These are phyloP conservation scores for Mycena floridula DNA, from an alignment of 768 basidiomycete genomes.

Conservation along the genomic window DNA sequence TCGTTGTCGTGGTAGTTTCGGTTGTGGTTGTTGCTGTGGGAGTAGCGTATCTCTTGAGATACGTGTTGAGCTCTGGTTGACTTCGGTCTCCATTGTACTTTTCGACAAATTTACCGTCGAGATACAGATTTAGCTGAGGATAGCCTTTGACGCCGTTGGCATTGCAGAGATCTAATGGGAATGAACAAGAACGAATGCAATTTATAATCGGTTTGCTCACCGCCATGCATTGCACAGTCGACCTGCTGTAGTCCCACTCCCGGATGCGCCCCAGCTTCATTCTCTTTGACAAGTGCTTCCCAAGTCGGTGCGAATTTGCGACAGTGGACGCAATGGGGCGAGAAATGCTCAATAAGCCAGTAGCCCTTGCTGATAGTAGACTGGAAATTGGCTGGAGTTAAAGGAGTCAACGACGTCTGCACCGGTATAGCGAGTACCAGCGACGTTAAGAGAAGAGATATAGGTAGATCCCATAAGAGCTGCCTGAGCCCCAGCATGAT, in stretches of 20 bases:
- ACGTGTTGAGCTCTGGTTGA: constrained; percentile 47
- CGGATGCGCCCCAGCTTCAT: constrained; percentile 32
- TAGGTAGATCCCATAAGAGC: not conserved
- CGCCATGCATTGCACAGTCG: constrained; percentile 73
- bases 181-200: not conserved
- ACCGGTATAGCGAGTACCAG: not conserved
- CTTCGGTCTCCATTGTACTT: constrained; percentile 50
- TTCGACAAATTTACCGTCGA: constrained; percentile 55
- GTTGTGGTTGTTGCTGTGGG: constrained; percentile 13
- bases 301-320: constrained; percentile 76
- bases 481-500: not conserved
- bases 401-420: constrained; percentile 10
- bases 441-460: constrained; percentile 1
- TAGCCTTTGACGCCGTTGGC: constrained; percentile 65
- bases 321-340: constrained; percentile 83
- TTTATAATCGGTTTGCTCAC: constrained; percentile 32
- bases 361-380: constrained; percentile 46
- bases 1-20: constrained; percentile 4
- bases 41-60: constrained; percentile 39
- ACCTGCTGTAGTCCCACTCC: constrained; percentile 73
- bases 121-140: constrained; percentile 71
- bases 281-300: constrained; percentile 56
- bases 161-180: constrained; percentile 69
- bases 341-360: constrained; percentile 86
- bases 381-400: constrained; percentile 59